phyloP scores from a whole-genome alignment of 2,329 filamentous ascomycete genomes.

The Drechmeria coniospora region DNA sequence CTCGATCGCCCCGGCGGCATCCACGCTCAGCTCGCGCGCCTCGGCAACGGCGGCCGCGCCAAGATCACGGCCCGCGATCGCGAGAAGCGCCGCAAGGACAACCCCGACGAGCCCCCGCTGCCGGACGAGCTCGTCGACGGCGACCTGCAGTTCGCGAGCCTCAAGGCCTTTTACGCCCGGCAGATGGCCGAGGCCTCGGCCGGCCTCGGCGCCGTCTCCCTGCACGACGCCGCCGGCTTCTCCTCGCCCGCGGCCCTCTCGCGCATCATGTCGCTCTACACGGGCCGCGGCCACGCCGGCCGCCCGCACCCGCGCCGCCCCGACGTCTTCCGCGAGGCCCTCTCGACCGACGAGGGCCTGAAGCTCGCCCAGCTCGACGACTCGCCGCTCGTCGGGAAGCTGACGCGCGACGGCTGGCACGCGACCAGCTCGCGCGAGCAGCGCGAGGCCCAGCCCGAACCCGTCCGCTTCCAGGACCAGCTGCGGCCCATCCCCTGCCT shows the following conservation, averaged over 20 bases:
- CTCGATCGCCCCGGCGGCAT: constrained; percentile 86
- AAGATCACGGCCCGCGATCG: constrained; percentile 35
- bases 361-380: constrained; percentile 48
- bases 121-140: constrained; percentile 36
- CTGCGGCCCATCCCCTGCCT: constrained; percentile 71
- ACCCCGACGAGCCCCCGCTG: constrained; percentile 19
- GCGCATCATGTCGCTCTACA: constrained; percentile 86
- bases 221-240: constrained; percentile 31
- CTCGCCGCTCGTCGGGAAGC: constrained; percentile 39
- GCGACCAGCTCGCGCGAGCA: constrained; percentile 39
- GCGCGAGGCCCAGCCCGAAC: constrained; percentile 33
- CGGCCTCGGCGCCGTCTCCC: constrained; percentile 30
- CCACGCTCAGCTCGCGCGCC: constrained; percentile 58
- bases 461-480: constrained; percentile 50
- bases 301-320: constrained; percentile 54
- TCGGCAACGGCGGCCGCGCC: constrained; percentile 45
- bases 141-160: constrained; percentile 56
- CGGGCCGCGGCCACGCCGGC: constrained; percentile 42
- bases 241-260: constrained; percentile 68
- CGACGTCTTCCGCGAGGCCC: constrained; percentile 67
- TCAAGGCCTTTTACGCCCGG: constrained; percentile 67
- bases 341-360: constrained; percentile 55
- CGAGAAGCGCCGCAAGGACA: constrained; percentile 35
- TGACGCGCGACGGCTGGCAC: constrained; percentile 47
- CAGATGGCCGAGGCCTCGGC: constrained; percentile 53